Base-by-base conservation (phyloP, 441 rosid genomes). In the Dalechampia spathulata region DNA sequence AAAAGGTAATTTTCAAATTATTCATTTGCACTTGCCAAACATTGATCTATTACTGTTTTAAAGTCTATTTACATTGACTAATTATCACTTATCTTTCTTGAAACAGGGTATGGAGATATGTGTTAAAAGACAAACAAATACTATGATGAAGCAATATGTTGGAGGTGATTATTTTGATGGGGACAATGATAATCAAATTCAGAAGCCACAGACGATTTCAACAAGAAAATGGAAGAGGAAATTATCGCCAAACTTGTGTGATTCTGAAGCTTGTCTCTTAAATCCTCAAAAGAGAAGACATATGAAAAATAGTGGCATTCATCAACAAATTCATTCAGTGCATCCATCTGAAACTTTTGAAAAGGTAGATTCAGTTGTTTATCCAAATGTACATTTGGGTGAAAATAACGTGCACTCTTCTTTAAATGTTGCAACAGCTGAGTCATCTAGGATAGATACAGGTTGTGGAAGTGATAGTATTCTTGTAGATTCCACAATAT, bases 401-500 rank as follows among this genome's bases (percentile, higher is more conserved):
- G 69, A 64, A 56, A 66, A 39, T 43, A 50, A 52, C 53, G 44
- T 61, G 72, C 41, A 32, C 46, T 64, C 69, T 49, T 57, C 68
- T 41, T 61, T 45, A 70, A 16, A 47, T 57, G n/a, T 47, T 58
- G 57, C 57, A 32, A 60, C 61, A 42, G 61, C 51, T 49, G 57
- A 66, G 57, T 60, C 34, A 34, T 66, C 61, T 54, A 22, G 45
- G 30, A 43, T 60, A 30, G 56, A 54, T 20, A 23, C 50, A 36
- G 26, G 17, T 42, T 46, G 69, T 42, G 39, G 52, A 52, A 38
- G 49, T 65, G 73, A 70, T 68, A 59, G 63, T 64, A 68, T 48
- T 51, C 60, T 49, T 62, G 48, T 67, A 63, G 77, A 68, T 61
- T 53, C 52, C 67, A 42, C 72, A 58, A 65, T 56, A 55, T 67